Evolutionary conservation across 129 eudicot genomes (phyloP).

Genomic region (Flaveria bidentis): DNA sequence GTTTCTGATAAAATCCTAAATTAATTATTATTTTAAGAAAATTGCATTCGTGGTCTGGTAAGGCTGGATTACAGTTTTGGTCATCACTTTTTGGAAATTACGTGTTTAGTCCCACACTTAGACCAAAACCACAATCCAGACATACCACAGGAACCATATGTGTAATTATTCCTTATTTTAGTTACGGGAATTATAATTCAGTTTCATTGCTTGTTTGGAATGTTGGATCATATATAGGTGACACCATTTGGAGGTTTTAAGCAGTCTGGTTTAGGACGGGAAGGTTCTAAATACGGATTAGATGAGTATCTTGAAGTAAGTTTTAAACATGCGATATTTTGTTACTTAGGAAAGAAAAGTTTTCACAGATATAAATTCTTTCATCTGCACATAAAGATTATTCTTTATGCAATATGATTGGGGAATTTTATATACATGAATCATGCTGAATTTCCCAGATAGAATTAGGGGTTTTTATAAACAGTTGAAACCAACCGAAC

Average conservation of each 20-base stretch:
- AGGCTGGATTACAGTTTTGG: neutral
- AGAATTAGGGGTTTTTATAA: neutral
- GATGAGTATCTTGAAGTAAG: conserved; percentile 87
- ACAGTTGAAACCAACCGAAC: neutral
- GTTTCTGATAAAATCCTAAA: neutral
- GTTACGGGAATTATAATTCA: neutral
- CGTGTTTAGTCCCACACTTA: neutral
- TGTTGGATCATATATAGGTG: conserved; percentile 45
- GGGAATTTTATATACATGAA: neutral
- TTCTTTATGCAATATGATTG: neutral
- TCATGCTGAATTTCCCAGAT: neutral
- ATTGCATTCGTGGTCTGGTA: neutral
- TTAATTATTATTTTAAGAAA: neutral
- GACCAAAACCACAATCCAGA: neutral
- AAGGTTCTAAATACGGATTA: conserved; percentile 89
- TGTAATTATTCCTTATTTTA: neutral
- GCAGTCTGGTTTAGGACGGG: conserved; percentile 92
- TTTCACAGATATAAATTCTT: neutral
- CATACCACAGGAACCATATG: neutral
- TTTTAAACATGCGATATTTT: neutral
- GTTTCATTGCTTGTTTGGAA: conserved; percentile 3
- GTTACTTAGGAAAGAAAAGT: neutral
- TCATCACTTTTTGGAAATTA: neutral
- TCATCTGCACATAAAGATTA: neutral
- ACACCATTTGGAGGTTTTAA: conserved; percentile 96